Evolutionary conservation across 208 protist species (phyloP).

Genomic region (Jaenimonas drosophilae): DNA sequence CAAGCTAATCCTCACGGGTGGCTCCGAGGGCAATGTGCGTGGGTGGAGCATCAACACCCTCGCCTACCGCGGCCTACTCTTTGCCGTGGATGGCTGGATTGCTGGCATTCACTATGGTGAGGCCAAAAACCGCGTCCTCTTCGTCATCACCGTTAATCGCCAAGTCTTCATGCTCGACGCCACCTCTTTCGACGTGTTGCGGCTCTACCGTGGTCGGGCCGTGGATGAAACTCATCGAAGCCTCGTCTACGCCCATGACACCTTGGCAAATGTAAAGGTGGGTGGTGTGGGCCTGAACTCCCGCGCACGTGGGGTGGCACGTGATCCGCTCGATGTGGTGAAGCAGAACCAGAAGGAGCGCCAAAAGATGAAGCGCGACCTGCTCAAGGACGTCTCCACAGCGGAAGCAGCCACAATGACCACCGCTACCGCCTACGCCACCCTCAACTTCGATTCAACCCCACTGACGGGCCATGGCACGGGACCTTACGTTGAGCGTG

Average conservation of each 20-base stretch:
- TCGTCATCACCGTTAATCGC: conserved; percentile 60
- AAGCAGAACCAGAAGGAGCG: background rate
- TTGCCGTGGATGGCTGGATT: conserved; percentile 55
- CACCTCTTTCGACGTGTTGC: conserved; percentile 54
- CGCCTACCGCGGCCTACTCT: conserved; percentile 43
- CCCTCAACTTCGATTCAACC: conserved; percentile 21
- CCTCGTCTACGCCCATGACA: conserved; percentile 57
- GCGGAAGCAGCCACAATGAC: conserved; percentile 11
- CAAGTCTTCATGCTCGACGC: conserved; percentile 54
- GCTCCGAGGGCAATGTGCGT: conserved; percentile 58
- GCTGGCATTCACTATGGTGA: conserved; percentile 60
- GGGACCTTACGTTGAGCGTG: conserved; percentile 41
- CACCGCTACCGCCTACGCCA: conserved; percentile 15
- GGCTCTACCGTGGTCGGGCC: conserved; percentile 53
- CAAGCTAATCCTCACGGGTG: conserved; percentile 58
- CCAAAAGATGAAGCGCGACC: background rate
- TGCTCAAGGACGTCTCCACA: conserved; percentile 2
- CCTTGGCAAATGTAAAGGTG: conserved; percentile 32
- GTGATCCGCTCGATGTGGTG: background rate
- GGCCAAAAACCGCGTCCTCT: conserved; percentile 24
- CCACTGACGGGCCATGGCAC: conserved; percentile 30
- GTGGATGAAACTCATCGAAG: conserved; percentile 29
- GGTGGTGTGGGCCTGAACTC: conserved; percentile 21
- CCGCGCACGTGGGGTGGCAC: background rate
- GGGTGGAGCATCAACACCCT: conserved; percentile 52